Base-by-base conservation (phyloP, 495 filamentous ascomycete species). In the Schizothecium vesticola region DNA sequence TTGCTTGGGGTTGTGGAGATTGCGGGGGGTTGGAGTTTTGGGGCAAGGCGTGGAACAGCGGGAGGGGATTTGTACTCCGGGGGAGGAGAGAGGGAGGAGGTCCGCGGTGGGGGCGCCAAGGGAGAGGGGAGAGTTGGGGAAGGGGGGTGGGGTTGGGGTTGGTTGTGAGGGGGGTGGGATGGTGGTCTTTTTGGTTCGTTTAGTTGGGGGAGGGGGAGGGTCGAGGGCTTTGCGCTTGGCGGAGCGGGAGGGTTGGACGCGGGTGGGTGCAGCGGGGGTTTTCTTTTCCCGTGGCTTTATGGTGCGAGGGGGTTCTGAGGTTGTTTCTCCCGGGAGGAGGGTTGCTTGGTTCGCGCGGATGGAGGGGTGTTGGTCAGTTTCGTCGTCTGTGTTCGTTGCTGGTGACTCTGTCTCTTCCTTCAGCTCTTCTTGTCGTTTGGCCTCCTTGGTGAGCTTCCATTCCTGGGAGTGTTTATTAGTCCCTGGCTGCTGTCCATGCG, bases 231-330 rank as follows among this genome's bases (percentile, higher is more conserved):
- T 73, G 24, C 67, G 73, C 61, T 77, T 78, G 1, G 73, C 71
- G 24, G 69, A 64, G 55, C 76, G 67, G 4, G 66, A 5, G 0
- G 73, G 76, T 22, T 78, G 75, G 10, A 77, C 56, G 1, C 76
- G 73, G 2, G 66, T 73, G 2, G 75, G 75, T 0, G 68, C 29
- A 2, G 22, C 56, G 1, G n/a, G n/a, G n/a, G 33, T 19, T 51
- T 61, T 68, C 31, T 55, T 56, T 51, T 71, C 57, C 23, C 7
- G 29, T 7, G 63, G 28, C 16, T 66, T 51, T 9, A 13, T 8
- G 43, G 43, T 51, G 6, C 43, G 43, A 33, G 31, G 10, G 0
- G 31, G 11, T 51, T 51, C n/a, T 4, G 43, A 7, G 43, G 43
- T 0, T n/a, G 43, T 2, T 8, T 51, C 43, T 13, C 19, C 43